Percentiles rank a stretch among this genome's conserved stretches.
These are phyloP conservation scores for Podospora pseudoanserina DNA, from an alignment of 495 filamentous ascomycete genomes.

Conservation along the genomic window DNA sequence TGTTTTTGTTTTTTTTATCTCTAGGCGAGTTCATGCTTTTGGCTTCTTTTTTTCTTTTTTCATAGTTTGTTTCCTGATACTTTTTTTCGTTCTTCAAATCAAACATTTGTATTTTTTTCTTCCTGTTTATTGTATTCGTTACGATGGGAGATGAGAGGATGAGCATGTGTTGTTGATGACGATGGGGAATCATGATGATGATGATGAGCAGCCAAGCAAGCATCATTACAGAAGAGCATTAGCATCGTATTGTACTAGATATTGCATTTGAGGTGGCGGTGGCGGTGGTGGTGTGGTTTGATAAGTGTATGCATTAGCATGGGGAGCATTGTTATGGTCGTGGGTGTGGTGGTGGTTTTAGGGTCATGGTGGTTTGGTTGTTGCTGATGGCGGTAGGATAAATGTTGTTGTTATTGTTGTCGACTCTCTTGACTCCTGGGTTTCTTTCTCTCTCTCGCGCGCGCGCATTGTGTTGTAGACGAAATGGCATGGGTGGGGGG, in stretches of 20 bases:
- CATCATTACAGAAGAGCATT: not conserved
- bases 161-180: constrained; percentile 10
- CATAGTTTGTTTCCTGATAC: not conserved
- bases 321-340: not conserved
- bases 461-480: not conserved
- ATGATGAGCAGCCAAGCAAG: not conserved
- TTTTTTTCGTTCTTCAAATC: not conserved
- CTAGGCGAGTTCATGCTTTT: not conserved
- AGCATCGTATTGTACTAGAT: constrained; percentile 7
- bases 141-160: not conserved
- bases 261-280: not conserved
- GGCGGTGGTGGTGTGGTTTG: not conserved
- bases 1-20: not conserved
- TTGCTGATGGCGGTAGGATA: not conserved
- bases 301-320: not conserved
- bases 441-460: not conserved
- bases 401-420: not conserved
- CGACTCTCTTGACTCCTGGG: not conserved
- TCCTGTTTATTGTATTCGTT: not conserved
- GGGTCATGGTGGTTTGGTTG: not conserved
- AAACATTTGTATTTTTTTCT: not conserved
- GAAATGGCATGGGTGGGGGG: not conserved
- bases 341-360: no score
- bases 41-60: not conserved
- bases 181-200: constrained; percentile 11